Evolutionary conservation across 2,329 filamentous ascomycete genomes (phyloP).

Genomic region (Metarhizium humberi): DNA sequence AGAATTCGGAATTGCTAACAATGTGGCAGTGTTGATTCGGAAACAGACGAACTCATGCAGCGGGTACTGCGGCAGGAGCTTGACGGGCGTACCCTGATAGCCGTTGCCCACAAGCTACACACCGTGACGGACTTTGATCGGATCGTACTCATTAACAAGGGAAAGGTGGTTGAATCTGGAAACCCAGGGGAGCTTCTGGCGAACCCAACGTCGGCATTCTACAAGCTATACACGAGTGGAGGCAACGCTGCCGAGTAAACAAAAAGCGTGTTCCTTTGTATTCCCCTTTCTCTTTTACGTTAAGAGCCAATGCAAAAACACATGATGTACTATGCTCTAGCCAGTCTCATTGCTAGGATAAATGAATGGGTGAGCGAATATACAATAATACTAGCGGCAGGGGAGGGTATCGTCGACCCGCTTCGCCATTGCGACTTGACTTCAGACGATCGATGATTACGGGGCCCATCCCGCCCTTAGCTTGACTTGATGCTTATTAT

Average conservation of each 20-base stretch:
- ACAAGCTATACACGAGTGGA: slow-evolving; percentile 8
- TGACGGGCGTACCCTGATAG: slow-evolving; percentile 39
- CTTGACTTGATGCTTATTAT: too few species aligned
- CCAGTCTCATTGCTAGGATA: too few species aligned
- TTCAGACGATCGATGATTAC: too few species aligned
- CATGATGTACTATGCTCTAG: background rate
- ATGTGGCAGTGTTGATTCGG: slow-evolving; percentile 21
- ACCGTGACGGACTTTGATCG: slow-evolving; percentile 42
- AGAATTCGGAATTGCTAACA: background rate
- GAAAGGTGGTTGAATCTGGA: slow-evolving; percentile 42
- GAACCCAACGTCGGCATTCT: slow-evolving; percentile 6
- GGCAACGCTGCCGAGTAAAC: background rate
- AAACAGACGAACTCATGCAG: slow-evolving; percentile 24
- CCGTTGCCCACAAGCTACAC: slow-evolving; percentile 31
- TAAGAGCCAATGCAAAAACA: background rate
- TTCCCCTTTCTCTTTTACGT: background rate
- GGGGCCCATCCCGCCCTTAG: too few species aligned
- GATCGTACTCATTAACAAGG: slow-evolving; percentile 60
- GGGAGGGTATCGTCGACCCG: too few species aligned
- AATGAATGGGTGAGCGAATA: too few species aligned
- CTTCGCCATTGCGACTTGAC: too few species aligned
- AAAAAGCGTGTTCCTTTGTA: background rate
- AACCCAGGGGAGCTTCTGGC: slow-evolving; percentile 8
- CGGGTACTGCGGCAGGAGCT: slow-evolving; percentile 22
- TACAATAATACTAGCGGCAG: too few species aligned